phyloP scores from a whole-genome alignment of 2,329 filamentous ascomycete species.

The Neopestalotiopsis sp. region DNA sequence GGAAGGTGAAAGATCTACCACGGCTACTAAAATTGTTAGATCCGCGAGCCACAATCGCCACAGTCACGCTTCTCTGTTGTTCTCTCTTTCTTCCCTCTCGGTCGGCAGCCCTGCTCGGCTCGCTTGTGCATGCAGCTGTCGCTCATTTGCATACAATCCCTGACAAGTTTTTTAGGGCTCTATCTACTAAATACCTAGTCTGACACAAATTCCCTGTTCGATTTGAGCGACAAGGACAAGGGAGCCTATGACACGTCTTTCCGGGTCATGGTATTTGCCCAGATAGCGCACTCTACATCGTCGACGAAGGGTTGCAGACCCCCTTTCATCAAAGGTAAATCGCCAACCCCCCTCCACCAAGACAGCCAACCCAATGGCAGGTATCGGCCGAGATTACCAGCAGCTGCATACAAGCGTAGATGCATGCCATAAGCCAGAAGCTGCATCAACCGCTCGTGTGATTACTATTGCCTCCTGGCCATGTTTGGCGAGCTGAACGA shows the following conservation, averaged over 20 bases:
- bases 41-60: constrained; percentile 15
- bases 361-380: constrained; percentile 8
- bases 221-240: constrained; percentile 3
- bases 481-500: not conserved
- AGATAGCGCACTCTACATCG: not conserved
- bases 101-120: constrained; percentile 1
- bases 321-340: constrained; percentile 18
- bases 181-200: not conserved
- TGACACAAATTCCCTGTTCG: constrained; percentile 10
- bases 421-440: not conserved
- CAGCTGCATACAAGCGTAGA: not conserved
- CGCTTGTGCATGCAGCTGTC: constrained; percentile 13
- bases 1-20: not conserved
- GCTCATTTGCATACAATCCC: not conserved
- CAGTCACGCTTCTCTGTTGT: not conserved
- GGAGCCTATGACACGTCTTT: not conserved
- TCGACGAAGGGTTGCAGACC: not conserved
- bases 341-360: not conserved
- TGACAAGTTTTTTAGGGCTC: constrained; percentile 3
- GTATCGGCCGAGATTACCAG: constrained; percentile 8
- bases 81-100: not conserved
- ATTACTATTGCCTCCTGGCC: not conserved
- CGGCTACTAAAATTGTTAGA: not conserved
- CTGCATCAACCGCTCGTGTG: not conserved
- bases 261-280: constrained; percentile 5